Evolutionary conservation across 2,329 filamentous ascomycete species (phyloP), one percentile per base, ranked within the genome.

Genomic region (Neoascochyta sp.): DNA sequence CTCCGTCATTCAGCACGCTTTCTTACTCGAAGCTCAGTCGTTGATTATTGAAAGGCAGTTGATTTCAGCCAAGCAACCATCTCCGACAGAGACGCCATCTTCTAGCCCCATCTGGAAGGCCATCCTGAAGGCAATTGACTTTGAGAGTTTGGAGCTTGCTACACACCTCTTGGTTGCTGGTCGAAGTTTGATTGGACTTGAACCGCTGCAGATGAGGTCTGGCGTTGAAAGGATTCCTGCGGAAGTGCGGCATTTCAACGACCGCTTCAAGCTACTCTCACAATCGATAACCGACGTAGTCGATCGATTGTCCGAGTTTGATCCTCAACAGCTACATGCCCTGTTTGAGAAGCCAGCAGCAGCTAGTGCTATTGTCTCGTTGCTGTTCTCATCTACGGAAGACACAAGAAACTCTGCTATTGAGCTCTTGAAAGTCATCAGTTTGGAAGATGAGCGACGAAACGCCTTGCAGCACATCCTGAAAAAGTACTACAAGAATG

Each of bases 351-450:
- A 82, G 34, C 73, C 76, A 12, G 68, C 78, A 22, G 81, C 81
- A 5, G 83, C 86, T 37, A 79, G 81, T 43, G 78, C 85, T 20
- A 73, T 95, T 22, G 78, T 95, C 24, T 81, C 83, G 4, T 75
- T 86, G 11, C 76, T 95, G 5, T 80, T 95, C 33, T 88, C 88
- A 23, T 85, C 86, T 10, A 82, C 93, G 45, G 71, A 83, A 33
- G 75, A 80, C 35, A 81, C 92, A 18, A 87, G 86, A 39, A 82
- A 89, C 55, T 83, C 86, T 10, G 81, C 85, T 1, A 76, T 89
- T 5, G 83, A 88, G 45, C 68, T 96, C 16, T 75, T 96, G 43
- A 95, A 95, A 62, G 79, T 79, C 19, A 77, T 90, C 49, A 92
- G 86, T 19, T 76, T 76, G 7, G 79, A 93, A 58, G 73, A 74